phyloP scores from a whole-genome alignment of 2,329 filamentous ascomycete species.

The Bipolaris gigantea region DNA sequence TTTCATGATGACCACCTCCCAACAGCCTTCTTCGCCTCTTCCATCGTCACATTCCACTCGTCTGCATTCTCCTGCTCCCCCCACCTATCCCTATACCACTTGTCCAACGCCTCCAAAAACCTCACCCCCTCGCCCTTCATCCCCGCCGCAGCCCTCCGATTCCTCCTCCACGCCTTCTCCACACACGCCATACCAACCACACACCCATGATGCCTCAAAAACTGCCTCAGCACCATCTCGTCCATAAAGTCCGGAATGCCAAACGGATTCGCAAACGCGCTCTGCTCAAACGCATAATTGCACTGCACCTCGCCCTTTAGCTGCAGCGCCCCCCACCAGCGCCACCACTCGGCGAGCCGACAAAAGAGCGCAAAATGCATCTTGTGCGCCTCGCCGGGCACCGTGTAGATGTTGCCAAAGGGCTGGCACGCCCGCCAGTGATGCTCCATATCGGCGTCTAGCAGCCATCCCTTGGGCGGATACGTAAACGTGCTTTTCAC shows the following conservation, averaged over 20 bases:
- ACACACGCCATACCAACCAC: slow-evolving; percentile 11
- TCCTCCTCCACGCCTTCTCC: slow-evolving; percentile 11
- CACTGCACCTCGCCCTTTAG: not conserved
- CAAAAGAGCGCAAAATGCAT: slow-evolving; percentile 24
- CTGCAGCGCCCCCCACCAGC: not conserved
- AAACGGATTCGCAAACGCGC: slow-evolving; percentile 5
- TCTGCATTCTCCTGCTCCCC: not conserved
- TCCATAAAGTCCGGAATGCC: not conserved
- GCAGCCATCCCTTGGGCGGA: slow-evolving; percentile 17
- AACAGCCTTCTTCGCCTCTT: not conserved
- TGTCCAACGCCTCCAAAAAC: slow-evolving; percentile 12
- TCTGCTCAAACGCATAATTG: slow-evolving; percentile 14
- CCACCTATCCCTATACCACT: not conserved
- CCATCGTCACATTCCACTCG: slow-evolving; percentile 7
- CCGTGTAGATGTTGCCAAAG: slow-evolving; percentile 30
- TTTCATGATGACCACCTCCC: slow-evolving; percentile 7
- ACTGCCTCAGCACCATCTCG: not conserved
- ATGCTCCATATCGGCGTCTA: slow-evolving; percentile 15
- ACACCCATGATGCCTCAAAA: slow-evolving; percentile 3
- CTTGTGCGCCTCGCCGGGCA: slow-evolving; percentile 2
- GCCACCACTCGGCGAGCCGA: slow-evolving; percentile 23
- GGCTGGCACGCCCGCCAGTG: slow-evolving; percentile 28
- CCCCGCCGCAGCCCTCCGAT: not conserved
- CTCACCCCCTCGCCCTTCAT: slow-evolving; percentile 7
- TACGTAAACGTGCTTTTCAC: slow-evolving; percentile 14